These are phyloP conservation scores for Prinsepia uniflora DNA, from an alignment of 306 rosid species.

Conservation along the genomic window DNA sequence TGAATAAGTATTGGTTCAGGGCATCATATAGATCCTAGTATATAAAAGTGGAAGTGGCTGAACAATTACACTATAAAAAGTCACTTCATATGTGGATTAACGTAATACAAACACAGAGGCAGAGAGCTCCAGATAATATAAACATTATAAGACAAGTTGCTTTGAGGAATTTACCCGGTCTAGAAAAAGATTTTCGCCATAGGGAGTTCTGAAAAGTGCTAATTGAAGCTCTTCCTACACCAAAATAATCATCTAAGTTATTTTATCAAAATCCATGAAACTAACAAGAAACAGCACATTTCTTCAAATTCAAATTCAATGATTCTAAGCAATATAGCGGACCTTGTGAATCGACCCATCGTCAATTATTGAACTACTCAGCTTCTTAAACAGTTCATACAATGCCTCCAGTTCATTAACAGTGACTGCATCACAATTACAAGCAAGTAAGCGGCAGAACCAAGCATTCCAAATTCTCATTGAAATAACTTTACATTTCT, in stretches of 20 bases:
- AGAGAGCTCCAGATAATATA: too few relatives aligned
- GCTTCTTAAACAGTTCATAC: slow-evolving; percentile 62
- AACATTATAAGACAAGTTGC: too few relatives aligned
- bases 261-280: slow-evolving; percentile 2
- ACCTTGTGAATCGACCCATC: slow-evolving; percentile 93
- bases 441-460: not conserved
- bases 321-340: not conserved
- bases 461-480: not conserved
- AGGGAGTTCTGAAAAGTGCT: slow-evolving; percentile 53
- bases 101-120: too few relatives aligned
- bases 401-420: slow-evolving; percentile 73
- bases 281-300: not conserved
- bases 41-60: not conserved
- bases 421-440: slow-evolving; percentile 45
- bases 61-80: too few relatives aligned
- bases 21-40: not conserved
- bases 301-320: not conserved
- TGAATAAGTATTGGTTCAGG: not conserved
- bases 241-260: slow-evolving; percentile 6
- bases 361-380: slow-evolving; percentile 69
- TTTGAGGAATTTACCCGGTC: slow-evolving; percentile 49
- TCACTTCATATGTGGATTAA: too few relatives aligned
- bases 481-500: not conserved
- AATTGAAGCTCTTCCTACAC: slow-evolving; percentile 77
- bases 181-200: slow-evolving; percentile 61